Evolutionary conservation across 192 early-diverging fungal species (phyloP).

Genomic region (Spizellomyces sp.): DNA sequence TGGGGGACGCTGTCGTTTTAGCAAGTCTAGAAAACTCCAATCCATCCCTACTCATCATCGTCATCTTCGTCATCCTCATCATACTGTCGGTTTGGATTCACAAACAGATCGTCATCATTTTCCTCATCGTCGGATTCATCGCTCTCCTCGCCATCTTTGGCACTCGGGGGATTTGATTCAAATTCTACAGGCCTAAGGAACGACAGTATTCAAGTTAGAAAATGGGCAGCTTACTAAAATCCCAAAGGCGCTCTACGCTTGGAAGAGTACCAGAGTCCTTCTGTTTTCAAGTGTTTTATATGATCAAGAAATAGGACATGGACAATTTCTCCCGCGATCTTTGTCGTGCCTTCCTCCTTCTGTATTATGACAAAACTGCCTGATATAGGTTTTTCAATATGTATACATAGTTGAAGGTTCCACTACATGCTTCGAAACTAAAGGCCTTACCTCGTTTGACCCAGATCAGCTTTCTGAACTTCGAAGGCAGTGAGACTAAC

Average conservation of each 20-base stretch:
- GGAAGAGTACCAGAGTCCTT: constrained; percentile 56
- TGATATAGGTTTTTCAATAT: background rate
- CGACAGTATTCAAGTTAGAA: background rate
- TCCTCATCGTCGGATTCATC: constrained; percentile 26
- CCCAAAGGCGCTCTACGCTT: background rate
- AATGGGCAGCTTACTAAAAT: background rate
- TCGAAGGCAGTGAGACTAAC: constrained; percentile 73
- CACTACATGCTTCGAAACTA: background rate
- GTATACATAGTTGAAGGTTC: background rate
- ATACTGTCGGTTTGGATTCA: constrained; percentile 59
- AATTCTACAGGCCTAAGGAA: background rate
- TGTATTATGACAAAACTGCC: constrained; percentile 72
- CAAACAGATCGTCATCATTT: constrained; percentile 60
- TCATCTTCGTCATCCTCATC: constrained; percentile 51
- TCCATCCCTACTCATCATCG: background rate
- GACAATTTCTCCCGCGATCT: constrained; percentile 77
- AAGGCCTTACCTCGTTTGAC: constrained; percentile 69
- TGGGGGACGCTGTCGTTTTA: too few species aligned
- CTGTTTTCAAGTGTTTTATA: constrained; percentile 66
- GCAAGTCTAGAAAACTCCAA: too few species aligned
- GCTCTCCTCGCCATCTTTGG: constrained; percentile 19
- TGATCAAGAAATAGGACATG: constrained; percentile 75
- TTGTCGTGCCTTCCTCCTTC: constrained; percentile 60
- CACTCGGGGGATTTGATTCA: background rate
- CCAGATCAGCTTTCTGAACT: constrained; percentile 81